Conservation (phyloP, 305 asterid species). For the Solanum hybrid region DNA sequence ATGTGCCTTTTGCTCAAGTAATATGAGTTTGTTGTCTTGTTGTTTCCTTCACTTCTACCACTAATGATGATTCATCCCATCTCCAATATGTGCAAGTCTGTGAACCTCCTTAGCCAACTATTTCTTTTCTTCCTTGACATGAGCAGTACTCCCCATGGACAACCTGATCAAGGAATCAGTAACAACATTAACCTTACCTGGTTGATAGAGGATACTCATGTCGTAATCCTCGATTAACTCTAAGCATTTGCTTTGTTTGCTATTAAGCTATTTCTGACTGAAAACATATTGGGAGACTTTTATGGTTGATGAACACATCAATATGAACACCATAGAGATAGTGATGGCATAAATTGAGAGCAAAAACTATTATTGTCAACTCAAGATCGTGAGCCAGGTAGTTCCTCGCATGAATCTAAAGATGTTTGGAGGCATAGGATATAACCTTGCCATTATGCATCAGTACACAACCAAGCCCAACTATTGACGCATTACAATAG, state of each 20-base stretch:
- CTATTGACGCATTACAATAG: no score
- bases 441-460: no score
- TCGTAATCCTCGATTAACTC: background rate
- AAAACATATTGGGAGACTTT: background rate
- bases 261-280: background rate
- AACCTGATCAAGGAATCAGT: background rate
- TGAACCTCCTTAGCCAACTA: background rate
- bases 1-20: background rate
- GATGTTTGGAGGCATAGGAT: no score
- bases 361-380: no score
- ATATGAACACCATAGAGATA: background rate
- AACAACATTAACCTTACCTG: background rate
- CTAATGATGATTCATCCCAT: background rate
- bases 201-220: background rate
- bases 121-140: background rate
- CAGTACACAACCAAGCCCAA: no score
- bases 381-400: no score
- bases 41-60: background rate
- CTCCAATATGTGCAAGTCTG: background rate
- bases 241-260: background rate
- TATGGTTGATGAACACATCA: background rate
- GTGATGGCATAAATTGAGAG: background rate
- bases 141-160: background rate
- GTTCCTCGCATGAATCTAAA: no score
- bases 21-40: background rate